Base-by-base conservation (phyloP, 495 filamentous ascomycete species). In the Umbilicaria muhlenbergii region DNA sequence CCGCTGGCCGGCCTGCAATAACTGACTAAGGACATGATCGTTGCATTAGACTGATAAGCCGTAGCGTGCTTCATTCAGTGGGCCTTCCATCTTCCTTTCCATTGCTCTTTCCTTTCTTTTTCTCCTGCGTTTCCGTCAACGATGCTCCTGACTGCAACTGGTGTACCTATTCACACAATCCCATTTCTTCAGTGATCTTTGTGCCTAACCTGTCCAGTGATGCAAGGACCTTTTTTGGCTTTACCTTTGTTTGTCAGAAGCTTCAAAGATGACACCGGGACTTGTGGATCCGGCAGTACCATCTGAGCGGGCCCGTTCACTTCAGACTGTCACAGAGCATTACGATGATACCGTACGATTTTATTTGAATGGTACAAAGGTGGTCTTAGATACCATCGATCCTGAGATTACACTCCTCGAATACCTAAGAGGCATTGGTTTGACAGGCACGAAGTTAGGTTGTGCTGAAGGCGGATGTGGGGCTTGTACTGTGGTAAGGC, bases 401-500 rank as follows among this genome's bases (percentile, higher is more conserved):
- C 89, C 89, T 0, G 89, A 94, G 52, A 65, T 91, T n/a, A 96
- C 89, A 0, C 69, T 96, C 12, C 69, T 96, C 2, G 87, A 95
- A 60, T 96, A 95, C 52, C 69, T 96, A 32, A 69, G 89, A 36
- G 86, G 86, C 7, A 83, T 94, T 48, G 89, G 89, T 0, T 66
- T 94, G 38, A 96, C 88, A 35, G 73, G 75, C 12, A 81, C 77
- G 2, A 73, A 75, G 58, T 71, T 86, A 34, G 77, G 77, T 35
- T 98, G 91, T 62, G 86, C 84, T 16, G 91, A 98, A 67, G 91
- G 91, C 48, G 91, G 91, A 1, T 98, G 91, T 56, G 91, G 91
- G 45, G 91, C 91, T 55, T 98, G 91, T 57, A 98, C 91, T 17
- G 89, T 98, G 45, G 91, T 79, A 67, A 40, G 67, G 59, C 18